Conservation (phyloP, 352 stramenopile genomes). For the Peronosclerospora sorghi region DNA sequence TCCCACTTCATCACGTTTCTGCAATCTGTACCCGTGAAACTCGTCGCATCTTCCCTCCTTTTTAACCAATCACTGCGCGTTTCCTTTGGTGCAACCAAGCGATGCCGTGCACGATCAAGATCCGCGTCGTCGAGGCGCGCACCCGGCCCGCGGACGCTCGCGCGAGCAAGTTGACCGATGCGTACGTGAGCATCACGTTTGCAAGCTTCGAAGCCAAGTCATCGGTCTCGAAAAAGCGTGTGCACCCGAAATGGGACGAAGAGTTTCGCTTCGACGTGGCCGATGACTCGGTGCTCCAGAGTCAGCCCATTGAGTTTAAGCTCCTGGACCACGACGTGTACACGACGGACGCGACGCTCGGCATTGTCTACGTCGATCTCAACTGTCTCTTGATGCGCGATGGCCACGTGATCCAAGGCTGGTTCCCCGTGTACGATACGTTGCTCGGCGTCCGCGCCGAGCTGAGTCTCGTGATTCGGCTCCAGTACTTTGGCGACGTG, state of each 20-base stretch:
- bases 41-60: no score
- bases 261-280: slow-evolving; percentile 89
- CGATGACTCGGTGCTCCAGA: slow-evolving; percentile 96
- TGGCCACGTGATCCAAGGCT: slow-evolving; percentile 89
- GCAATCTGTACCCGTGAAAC: no score
- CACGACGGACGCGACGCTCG: slow-evolving; percentile 90
- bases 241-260: slow-evolving; percentile 1
- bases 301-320: slow-evolving; percentile 97
- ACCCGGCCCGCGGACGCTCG: slow-evolving; percentile 82
- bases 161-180: slow-evolving; percentile 66
- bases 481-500: slow-evolving; percentile 95
- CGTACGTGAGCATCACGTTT: neutral
- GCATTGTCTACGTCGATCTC: slow-evolving; percentile 96
- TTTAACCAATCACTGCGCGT: neutral
- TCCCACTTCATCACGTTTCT: no score
- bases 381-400: slow-evolving; percentile 95
- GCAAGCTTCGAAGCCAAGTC: slow-evolving; percentile 1
- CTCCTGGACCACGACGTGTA: slow-evolving; percentile 93
- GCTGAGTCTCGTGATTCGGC: slow-evolving; percentile 90
- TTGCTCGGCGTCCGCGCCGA: slow-evolving; percentile 92
- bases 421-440: slow-evolving; percentile 98
- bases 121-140: slow-evolving; percentile 80
- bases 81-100: neutral
- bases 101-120: slow-evolving; percentile 89
- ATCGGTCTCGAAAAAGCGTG: neutral